Evolutionary conservation across 352 stramenopile species (phyloP).

Genomic region (Pythium phragmitis): DNA sequence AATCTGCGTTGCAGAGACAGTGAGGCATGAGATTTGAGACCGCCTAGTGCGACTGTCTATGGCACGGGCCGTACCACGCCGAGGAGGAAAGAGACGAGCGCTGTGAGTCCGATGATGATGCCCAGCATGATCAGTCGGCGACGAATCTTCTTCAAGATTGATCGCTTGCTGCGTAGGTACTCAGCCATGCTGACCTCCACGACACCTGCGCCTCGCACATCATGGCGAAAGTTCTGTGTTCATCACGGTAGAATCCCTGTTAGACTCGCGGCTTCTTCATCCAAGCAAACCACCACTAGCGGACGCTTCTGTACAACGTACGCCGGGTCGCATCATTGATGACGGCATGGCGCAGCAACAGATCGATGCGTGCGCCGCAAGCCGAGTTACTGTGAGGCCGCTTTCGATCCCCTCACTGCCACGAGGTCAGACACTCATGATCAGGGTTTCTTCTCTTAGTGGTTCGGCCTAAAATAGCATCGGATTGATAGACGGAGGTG

Average conservation of each 20-base stretch:
- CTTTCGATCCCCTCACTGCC: neutral
- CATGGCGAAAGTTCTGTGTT: constrained; percentile 66
- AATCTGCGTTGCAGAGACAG: constrained; percentile 31
- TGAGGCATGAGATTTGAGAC: neutral
- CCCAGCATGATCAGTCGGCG: constrained; percentile 57
- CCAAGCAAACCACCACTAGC: neutral
- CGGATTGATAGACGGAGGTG: neutral
- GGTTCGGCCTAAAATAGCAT: neutral
- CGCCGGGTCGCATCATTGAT: constrained; percentile 62
- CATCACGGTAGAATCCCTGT: neutral
- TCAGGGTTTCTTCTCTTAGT: neutral
- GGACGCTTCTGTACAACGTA: constrained; percentile 18
- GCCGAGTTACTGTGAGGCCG: neutral
- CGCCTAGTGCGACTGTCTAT: neutral
- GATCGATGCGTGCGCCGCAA: neutral
- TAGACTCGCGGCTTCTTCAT: neutral
- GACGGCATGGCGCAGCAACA: constrained; percentile 29
- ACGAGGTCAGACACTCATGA: neutral
- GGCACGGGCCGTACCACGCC: constrained; percentile 39
- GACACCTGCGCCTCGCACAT: constrained; percentile 52
- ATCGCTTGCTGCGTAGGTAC: constrained; percentile 70
- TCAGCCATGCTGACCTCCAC: constrained; percentile 74
- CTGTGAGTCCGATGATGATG: constrained; percentile 49
- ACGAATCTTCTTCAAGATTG: constrained; percentile 73
- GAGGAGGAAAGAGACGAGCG: constrained; percentile 45